Evolutionary conservation across 495 filamentous ascomycete genomes (phyloP), one percentile per base, ranked within the genome.

Genomic region (Tuber indicum): DNA sequence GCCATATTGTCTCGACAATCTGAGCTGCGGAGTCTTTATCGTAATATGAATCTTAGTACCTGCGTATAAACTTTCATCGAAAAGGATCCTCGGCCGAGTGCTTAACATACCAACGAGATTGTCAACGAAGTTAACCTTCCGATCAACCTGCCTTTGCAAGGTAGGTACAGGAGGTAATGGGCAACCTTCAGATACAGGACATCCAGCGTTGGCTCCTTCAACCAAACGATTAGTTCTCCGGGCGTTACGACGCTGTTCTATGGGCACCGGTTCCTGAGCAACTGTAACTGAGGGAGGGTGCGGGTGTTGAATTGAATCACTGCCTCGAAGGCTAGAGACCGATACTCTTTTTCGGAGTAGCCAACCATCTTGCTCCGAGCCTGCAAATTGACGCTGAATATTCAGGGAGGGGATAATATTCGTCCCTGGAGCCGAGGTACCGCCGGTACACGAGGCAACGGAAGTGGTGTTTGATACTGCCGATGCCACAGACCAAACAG

Each of bases 1-100:
- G 95, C 96, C 96, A 99, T 81, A 99, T 97, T 44, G 90, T 93
- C 85, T 98, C 94, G 46, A 99, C 95, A 85, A 98, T 97, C 85
- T 98, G 93, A 69, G 96, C 94, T 71, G 95, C 94, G 81, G 94
- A 94, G 88, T 98, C 96, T 99, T 90, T 82, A 84, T 78, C 75
- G 36, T 82, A 86, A 79, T 78, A 74, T 76, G 78, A 77, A 66
- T 66, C 75, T 78, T 79, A 85, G 78, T 74, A 80, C 79, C 78
- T 80, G 71, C 42, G 78, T 80, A 79, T 76, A 66, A 80, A 76
- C 74, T 80, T 76, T 76, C 70, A 79, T 79, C 46, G 36, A 73
- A 52, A 75, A 76, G 75, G 58, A 76, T 75, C 58, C 75, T 76
- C 73, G 74, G 70, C 76, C 81, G 83, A 80, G 70, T 87, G 69